Evolutionary conservation across 192 early-diverging fungal species (phyloP), one percentile per base, ranked within the genome.

Genomic region (Blastocladiella britannica): DNA sequence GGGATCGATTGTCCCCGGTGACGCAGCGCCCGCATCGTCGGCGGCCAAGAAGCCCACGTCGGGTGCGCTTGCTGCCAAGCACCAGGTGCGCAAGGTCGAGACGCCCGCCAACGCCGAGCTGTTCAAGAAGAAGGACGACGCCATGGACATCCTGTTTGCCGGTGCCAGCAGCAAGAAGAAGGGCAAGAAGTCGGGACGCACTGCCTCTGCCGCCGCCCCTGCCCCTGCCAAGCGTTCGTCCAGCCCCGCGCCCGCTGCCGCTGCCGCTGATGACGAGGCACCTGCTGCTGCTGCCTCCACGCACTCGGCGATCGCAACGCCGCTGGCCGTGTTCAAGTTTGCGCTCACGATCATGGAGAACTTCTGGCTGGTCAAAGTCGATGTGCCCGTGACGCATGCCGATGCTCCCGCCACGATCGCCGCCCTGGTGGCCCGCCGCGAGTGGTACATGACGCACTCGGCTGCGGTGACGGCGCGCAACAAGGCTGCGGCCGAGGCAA

Each of bases 401-500:
- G 83, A 83, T 31, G 71, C 91, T 20, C 71, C 78, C 5, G 69
- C 65, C 28, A 73, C 89, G 25, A 77, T 93, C 63, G 78, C 78
- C 43, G 76, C 75, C 47, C 70, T 96, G 43, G 71, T 72, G 57
- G 81, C 67, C 28, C 82, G 83, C 65, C 81, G 77, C 65, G 63
- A 74, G 23, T 70, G 82, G 64, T 96, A 73, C 71, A 61, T 84
- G 53, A 79, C 79, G 47, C 81, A 86, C 66, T 86, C 89, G 68
- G 79, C 74, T 53, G 75, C 72, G 57, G 76, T 75, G 18, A 92
- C 90, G 55, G 78, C 67, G 7, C 83, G 84, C 65, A 93, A 92
- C 74, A 91, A 86, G 78, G 78, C 72, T 59, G 82, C 82, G 67
- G 93, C 86, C 52, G 81, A 91, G 68, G 85, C 79, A 55, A 83